Percentiles rank a stretch among this genome's conserved stretches.
Evolutionary conservation across 192 early-diverging fungal species (phyloP).

Genomic region (Pilaira anomala): DNA sequence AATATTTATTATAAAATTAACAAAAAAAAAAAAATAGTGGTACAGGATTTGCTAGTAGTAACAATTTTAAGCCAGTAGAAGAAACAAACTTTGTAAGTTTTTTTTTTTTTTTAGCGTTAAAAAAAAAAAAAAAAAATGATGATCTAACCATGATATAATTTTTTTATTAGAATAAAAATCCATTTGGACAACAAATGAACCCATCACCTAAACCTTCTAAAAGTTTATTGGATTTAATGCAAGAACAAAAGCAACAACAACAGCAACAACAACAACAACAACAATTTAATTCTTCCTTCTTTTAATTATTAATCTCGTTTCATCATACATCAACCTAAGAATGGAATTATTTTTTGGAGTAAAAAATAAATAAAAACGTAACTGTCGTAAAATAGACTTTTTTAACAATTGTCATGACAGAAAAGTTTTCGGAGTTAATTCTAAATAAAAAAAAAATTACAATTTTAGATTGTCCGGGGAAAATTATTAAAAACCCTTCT

Average conservation of each 20-base stretch:
- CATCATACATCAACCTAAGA: too few species aligned
- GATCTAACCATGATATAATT: background rate
- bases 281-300: conserved; percentile 3
- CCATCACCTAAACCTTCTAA: conserved; percentile 14
- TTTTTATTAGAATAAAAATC: conserved; percentile 5
- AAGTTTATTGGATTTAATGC: conserved; percentile 24
- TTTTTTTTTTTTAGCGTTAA: too few species aligned
- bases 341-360: too few species aligned
- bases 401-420: too few species aligned
- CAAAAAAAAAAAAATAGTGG: too few species aligned
- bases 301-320: background rate
- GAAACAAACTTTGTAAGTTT: background rate
- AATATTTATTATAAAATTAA: too few species aligned
- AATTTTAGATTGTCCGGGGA: too few species aligned
- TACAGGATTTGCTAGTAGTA: conserved; percentile 28
- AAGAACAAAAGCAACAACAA: conserved; percentile 23
- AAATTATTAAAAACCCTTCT: too few species aligned
- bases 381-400: too few species aligned
- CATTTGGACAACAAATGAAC: conserved; percentile 19
- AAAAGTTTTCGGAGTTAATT: too few species aligned
- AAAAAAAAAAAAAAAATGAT: too few species aligned
- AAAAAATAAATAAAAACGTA: too few species aligned
- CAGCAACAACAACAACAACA: conserved; percentile 17
- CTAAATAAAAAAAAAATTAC: background rate
- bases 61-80: conserved; percentile 6